A percentile compares a stretch with the other conserved stretches of the same genome.
Conservation (phyloP, 257 asterid genomes). For the Thymus quinquecostatus region DNA sequence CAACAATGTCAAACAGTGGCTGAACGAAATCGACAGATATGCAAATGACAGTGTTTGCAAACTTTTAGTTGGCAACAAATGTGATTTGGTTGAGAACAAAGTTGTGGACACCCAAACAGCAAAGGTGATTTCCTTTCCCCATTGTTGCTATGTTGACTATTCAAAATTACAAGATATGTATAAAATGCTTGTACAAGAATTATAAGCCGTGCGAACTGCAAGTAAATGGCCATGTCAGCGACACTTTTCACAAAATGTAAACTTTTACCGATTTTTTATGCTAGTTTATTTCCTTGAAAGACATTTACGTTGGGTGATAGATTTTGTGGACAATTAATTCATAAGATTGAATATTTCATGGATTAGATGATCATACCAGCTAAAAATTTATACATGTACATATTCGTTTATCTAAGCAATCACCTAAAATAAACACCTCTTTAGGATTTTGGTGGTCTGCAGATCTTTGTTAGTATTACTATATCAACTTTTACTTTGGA, state of each 20-base stretch:
- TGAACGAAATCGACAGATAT: conserved; percentile 91
- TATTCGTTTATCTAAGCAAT: too few relatives aligned
- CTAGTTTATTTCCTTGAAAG: neutral
- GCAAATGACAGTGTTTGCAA: conserved; percentile 98
- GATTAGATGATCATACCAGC: too few relatives aligned
- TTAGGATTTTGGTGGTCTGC: neutral
- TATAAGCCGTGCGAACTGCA: neutral
- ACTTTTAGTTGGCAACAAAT: conserved; percentile 96
- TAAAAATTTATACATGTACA: too few relatives aligned
- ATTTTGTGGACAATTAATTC: too few relatives aligned
- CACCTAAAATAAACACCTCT: too few relatives aligned
- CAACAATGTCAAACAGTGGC: conserved; percentile 98
- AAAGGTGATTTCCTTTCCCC: conserved; percentile 50
- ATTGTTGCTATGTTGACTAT: neutral
- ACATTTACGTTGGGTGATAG: too few relatives aligned
- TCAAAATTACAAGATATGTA: neutral
- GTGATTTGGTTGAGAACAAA: conserved; percentile 90
- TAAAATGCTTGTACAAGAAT: neutral
- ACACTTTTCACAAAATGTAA: neutral
- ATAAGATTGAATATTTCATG: too few relatives aligned
- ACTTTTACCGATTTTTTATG: neutral
- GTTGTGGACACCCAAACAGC: conserved; percentile 86
- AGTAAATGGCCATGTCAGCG: neutral
- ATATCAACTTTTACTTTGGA: conserved; percentile 10
- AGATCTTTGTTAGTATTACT: neutral